Evolutionary conservation across 2,329 filamentous ascomycete species (phyloP).

Genomic region (Diaporthe vexans): DNA sequence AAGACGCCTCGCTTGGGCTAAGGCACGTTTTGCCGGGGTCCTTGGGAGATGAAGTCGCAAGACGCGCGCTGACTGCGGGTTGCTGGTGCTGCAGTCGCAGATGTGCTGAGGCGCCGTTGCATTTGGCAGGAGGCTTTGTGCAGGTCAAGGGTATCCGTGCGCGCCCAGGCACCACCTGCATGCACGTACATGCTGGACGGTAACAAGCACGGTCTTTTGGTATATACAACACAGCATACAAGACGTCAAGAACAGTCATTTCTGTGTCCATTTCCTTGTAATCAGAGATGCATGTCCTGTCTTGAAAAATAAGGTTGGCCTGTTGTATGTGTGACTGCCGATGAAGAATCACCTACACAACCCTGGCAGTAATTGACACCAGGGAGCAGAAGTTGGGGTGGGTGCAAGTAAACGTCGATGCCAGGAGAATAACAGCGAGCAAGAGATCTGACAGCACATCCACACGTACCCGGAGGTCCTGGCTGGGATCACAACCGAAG

Average conservation of each 20-base stretch:
- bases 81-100: constrained; percentile 22
- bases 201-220: neutral
- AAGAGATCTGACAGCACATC: neutral
- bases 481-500: constrained; percentile 15
- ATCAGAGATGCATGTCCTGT: too few relatives aligned
- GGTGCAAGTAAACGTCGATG: neutral
- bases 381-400: neutral
- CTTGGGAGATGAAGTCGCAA: constrained; percentile 29
- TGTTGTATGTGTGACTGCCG: too few relatives aligned
- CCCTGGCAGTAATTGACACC: too few relatives aligned
- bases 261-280: too few relatives aligned
- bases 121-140: constrained; percentile 9
- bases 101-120: constrained; percentile 32
- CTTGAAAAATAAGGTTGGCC: neutral
- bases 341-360: too few relatives aligned
- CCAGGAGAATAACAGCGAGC: neutral
- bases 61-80: constrained; percentile 10
- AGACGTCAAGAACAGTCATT: too few relatives aligned
- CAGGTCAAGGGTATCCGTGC: constrained; percentile 4
- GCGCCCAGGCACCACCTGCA: neutral
- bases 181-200: too few relatives aligned
- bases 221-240: neutral
- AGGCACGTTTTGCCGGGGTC: constrained; percentile 32
- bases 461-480: neutral
- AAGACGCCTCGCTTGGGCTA: constrained; percentile 24